These are phyloP conservation scores for Articulospora tetracladia DNA, from an alignment of 495 filamentous ascomycete species.

Conservation along the genomic window DNA sequence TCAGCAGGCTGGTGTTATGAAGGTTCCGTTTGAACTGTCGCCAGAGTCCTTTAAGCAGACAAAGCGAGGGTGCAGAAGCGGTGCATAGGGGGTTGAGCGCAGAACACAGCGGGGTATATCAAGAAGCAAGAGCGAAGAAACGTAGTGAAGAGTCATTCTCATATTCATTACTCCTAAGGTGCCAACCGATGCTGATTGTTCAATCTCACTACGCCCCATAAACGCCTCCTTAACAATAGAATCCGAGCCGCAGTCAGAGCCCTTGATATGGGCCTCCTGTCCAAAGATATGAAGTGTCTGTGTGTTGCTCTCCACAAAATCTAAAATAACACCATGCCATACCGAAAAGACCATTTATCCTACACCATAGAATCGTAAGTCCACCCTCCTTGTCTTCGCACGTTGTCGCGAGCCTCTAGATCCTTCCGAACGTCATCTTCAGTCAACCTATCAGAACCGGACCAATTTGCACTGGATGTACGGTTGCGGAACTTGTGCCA, in stretches of 20 bases:
- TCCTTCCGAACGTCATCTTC: slow-evolving; percentile 84
- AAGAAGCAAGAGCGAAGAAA: too few species aligned
- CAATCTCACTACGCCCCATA: background rate
- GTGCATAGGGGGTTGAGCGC: too few species aligned
- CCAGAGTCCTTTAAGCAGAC: too few species aligned
- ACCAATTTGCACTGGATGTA: slow-evolving; percentile 94
- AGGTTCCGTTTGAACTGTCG: too few species aligned
- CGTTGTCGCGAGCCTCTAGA: slow-evolving; percentile 70
- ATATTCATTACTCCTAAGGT: slow-evolving; percentile 11
- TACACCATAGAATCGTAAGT: slow-evolving; percentile 45
- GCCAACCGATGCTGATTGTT: background rate
- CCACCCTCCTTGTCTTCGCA: slow-evolving; percentile 86
- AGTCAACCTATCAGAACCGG: slow-evolving; percentile 78
- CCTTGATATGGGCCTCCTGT: background rate
- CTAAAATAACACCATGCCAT: background rate
- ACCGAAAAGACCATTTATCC: slow-evolving; percentile 3
- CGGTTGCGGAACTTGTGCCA: slow-evolving; percentile 80
- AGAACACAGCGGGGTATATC: too few species aligned
- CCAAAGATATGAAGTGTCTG: background rate
- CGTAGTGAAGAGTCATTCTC: background rate
- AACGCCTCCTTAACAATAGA: background rate
- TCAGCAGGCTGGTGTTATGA: too few species aligned
- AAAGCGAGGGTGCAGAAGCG: too few species aligned
- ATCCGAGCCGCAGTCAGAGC: background rate
- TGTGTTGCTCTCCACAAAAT: too few species aligned